A percentile compares a stretch with the other conserved stretches of the same genome.
phyloP scores from a whole-genome alignment of 2,329 filamentous ascomycete species.

The Hypoxylon sp. region DNA sequence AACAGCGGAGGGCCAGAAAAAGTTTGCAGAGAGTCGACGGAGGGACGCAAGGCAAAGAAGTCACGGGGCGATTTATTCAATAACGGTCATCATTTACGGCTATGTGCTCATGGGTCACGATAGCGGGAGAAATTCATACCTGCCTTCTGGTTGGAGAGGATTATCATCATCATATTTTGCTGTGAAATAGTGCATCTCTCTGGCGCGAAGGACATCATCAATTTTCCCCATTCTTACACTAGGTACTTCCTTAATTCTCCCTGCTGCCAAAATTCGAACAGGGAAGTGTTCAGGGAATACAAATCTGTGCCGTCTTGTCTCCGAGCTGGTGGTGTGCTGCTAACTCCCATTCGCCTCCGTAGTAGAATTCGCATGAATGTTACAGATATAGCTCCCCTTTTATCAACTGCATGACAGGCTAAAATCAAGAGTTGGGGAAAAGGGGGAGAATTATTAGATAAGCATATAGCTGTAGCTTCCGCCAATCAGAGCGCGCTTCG shows the following conservation, averaged over 20 bases:
- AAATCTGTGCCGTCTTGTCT: conserved; percentile 17
- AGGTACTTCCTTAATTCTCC: conserved; percentile 26
- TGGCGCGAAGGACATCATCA: conserved; percentile 42
- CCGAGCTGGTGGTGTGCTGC: conserved; percentile 1
- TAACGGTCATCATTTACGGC: conserved; percentile 44
- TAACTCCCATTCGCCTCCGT: neutral
- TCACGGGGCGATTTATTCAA: conserved; percentile 38
- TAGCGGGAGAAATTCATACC: conserved; percentile 45
- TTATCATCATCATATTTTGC: conserved; percentile 38
- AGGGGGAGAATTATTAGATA: conserved; percentile 35
- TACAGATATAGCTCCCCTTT: conserved; percentile 9
- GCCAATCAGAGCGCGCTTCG: conserved; percentile 34
- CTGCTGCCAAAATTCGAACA: conserved; percentile 11
- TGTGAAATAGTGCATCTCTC: conserved; percentile 46
- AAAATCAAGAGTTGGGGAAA: conserved; percentile 19
- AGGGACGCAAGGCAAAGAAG: conserved; percentile 39
- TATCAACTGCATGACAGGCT: conserved; percentile 18
- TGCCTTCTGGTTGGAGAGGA: conserved; percentile 39
- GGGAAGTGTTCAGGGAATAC: conserved; percentile 13
- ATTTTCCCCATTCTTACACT: conserved; percentile 24
- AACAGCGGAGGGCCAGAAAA: conserved; percentile 16
- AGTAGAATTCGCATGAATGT: neutral
- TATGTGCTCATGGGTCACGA: conserved; percentile 51
- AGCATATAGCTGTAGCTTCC: conserved; percentile 29
- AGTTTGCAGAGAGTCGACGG: conserved; percentile 31